Evolutionary conservation across 768 basidiomycete genomes (phyloP).

Genomic region (Harrya chromipes): DNA sequence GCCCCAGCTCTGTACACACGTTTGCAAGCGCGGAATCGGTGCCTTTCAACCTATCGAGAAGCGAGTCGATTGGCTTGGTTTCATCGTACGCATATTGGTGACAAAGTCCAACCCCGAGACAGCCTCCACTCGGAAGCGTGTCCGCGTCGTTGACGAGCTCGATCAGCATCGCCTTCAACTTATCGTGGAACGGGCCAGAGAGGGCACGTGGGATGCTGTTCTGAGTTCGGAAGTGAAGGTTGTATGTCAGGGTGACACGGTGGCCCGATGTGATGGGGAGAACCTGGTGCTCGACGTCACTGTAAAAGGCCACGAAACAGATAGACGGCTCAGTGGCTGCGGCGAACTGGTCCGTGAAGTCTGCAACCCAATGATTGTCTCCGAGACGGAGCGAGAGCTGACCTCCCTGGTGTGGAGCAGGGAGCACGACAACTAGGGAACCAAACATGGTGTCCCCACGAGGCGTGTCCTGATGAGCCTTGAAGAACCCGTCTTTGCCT

Average conservation of each 20-base stretch:
- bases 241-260: slow-evolving; percentile 44
- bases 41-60: slow-evolving; percentile 1
- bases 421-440: slow-evolving; percentile 48
- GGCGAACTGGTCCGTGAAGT: slow-evolving; percentile 28
- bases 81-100: slow-evolving; percentile 27
- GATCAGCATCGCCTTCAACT: background rate
- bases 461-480: slow-evolving; percentile 48
- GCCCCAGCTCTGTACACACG: slow-evolving; percentile 2
- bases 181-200: background rate
- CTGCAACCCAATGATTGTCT: slow-evolving; percentile 36
- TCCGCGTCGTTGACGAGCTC: slow-evolving; percentile 23
- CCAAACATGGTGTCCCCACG: slow-evolving; percentile 45
- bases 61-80: background rate
- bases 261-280: slow-evolving; percentile 37
- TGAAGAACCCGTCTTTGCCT: slow-evolving; percentile 43
- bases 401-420: slow-evolving; percentile 45
- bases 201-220: background rate
- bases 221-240: slow-evolving; percentile 21
- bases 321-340: slow-evolving; percentile 8
- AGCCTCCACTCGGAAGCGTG: slow-evolving; percentile 33
- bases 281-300: slow-evolving; percentile 46
- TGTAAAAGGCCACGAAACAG: slow-evolving; percentile 40
- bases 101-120: slow-evolving; percentile 35
- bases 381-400: slow-evolving; percentile 36
- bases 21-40: background rate